A percentile compares a stretch with the other conserved stretches of the same genome.
Evolutionary conservation across 163 green algal species (phyloP).

Genomic region (Coccomyxa subellipsoidea): DNA sequence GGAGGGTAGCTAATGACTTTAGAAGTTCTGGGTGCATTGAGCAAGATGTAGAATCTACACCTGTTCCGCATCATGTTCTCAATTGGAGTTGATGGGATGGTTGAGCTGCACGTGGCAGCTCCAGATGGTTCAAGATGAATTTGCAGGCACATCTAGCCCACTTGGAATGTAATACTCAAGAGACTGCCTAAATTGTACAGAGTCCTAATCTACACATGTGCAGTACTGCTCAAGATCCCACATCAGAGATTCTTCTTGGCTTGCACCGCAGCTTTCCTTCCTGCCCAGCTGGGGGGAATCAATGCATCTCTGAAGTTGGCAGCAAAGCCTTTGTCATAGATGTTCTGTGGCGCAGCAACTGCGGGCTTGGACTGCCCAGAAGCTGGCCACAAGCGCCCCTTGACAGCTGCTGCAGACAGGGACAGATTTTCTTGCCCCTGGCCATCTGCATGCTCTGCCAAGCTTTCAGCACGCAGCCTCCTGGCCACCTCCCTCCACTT

Average conservation of each 20-base stretch:
- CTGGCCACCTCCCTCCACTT: constrained; percentile 19
- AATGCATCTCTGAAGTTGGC: background rate
- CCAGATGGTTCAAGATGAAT: too few relatives aligned
- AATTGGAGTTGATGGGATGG: too few relatives aligned
- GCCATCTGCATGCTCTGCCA: background rate
- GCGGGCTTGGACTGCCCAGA: background rate
- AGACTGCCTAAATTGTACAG: too few relatives aligned
- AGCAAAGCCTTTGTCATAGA: background rate
- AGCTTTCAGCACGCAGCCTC: background rate
- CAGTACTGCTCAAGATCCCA: background rate
- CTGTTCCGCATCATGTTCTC: too few relatives aligned
- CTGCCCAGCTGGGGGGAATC: background rate
- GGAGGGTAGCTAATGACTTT: too few relatives aligned
- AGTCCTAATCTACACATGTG: background rate
- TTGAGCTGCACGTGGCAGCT: too few relatives aligned
- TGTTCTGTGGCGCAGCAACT: background rate
- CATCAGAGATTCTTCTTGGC: background rate
- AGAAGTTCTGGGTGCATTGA: too few relatives aligned
- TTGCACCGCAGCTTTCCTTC: background rate
- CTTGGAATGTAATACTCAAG: too few relatives aligned
- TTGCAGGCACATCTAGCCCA: too few relatives aligned
- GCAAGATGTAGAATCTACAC: too few relatives aligned
- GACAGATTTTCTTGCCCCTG: background rate
- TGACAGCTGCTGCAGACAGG: background rate
- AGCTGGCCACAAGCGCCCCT: background rate